Evolutionary conservation across 2,329 filamentous ascomycete genomes (phyloP), one percentile per base, ranked within the genome.

Genomic region (Xylaria polymorpha): DNA sequence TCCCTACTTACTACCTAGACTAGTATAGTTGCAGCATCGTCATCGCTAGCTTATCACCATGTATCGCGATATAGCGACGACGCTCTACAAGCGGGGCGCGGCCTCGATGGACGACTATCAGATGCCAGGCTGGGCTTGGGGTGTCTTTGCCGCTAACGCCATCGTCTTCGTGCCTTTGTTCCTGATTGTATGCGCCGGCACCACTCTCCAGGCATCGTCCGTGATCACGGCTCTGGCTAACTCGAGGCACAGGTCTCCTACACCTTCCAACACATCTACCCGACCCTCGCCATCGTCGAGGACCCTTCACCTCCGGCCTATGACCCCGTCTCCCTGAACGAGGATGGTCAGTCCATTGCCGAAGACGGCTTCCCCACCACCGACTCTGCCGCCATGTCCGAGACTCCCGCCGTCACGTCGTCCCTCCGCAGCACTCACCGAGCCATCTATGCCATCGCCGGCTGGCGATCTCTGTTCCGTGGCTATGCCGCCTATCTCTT

Each of bases 391-490:
- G 77, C 79, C 9, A 73, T 76, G 66, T 74, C 77, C 62, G 72
- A 80, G 69, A 50, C 77, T 60, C 79, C 77, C 69, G 82, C 83
- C 70, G 79, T 87, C 73, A 88, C 85, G 22, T 81, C 84, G 35
- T 87, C 84, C 61, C 76, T 88, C 74, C 84, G 85, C 73, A 80
- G 82, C 74, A 86, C 83, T 67, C 80, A 83, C 78, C 83, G 84
- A 48, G 81, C 87, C 69, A 85, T 98, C 53, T 84, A 84, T 72
- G 82, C 87, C 56, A 82, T 88, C 72, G 90, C 86, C 69, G 93
- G 94, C 71, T 86, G 86, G 80, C 83, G 83, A 68, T 87, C 91
- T 67, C 85, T 87, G 75, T 91, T 93, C 85, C 91, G 93, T 70
- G 94, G 93, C 65, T 77, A 93, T 44, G 78, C 82, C 66, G 87